These are phyloP conservation scores for Colletotrichum aenigma DNA, from an alignment of 2,329 filamentous ascomycete species.

Conservation along the genomic window DNA sequence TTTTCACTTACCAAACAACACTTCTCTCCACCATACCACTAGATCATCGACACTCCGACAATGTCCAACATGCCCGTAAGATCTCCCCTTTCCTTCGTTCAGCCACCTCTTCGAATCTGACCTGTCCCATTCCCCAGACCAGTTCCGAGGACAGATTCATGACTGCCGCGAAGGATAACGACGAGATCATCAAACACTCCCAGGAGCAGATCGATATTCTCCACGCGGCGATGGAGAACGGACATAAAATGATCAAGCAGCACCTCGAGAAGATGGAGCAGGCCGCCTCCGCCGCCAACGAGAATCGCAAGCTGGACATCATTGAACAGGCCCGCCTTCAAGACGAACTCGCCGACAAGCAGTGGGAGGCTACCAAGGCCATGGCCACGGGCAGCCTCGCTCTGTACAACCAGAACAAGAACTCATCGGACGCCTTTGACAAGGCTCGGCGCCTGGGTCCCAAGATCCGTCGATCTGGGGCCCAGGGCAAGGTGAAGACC, in stretches of 20 bases:
- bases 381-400: neutral
- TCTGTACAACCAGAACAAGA: neutral
- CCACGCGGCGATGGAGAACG: fast-evolving
- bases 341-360: neutral
- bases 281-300: neutral
- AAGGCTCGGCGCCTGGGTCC: neutral
- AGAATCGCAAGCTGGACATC: neutral
- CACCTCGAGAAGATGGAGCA: neutral
- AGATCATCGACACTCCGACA: neutral
- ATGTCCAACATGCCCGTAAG: neutral
- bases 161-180: fast-evolving
- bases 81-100: neutral
- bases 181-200: fast-evolving
- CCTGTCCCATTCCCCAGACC: neutral
- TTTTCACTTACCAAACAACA: neutral
- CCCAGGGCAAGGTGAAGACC: neutral
- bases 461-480: neutral
- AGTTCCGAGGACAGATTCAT: neutral
- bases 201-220: neutral
- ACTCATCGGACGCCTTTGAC: neutral
- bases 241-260: fast-evolving
- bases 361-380: neutral
- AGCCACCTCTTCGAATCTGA: neutral
- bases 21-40: too few relatives aligned
- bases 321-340: neutral